A percentile compares a stretch with the other conserved stretches of the same genome.
Evolutionary conservation across 225 moss, liverwort and hornwort genomes (phyloP).

Genomic region (Polytrichum formosum): DNA sequence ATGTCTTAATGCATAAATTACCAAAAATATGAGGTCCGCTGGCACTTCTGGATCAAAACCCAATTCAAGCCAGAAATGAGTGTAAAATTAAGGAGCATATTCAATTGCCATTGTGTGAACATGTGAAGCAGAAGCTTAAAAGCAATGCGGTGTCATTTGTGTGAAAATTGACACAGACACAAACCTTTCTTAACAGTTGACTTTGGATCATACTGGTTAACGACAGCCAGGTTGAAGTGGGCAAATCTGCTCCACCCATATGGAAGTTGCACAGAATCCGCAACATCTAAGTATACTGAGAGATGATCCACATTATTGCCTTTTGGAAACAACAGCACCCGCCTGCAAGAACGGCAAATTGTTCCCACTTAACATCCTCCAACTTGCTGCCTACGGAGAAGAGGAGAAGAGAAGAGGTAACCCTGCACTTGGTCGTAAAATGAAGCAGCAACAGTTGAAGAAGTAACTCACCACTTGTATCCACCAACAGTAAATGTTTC

Average conservation of each 20-base stretch:
- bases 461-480: slow-evolving; percentile 80
- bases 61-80: too few relatives aligned
- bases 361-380: neutral
- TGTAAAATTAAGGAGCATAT: too few relatives aligned
- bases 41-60: too few relatives aligned
- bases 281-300: slow-evolving; percentile 99
- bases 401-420: neutral
- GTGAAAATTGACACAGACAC: slow-evolving; percentile 2
- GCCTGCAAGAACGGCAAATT: slow-evolving; percentile 60
- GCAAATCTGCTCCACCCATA: slow-evolving; percentile 99
- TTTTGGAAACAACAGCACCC: slow-evolving; percentile 96
- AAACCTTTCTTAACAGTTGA: slow-evolving; percentile 97
- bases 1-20: too few relatives aligned
- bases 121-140: too few relatives aligned
- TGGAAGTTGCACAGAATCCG: slow-evolving; percentile 89
- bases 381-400: neutral
- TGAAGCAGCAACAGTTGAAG: too few relatives aligned
- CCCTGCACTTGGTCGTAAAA: too few relatives aligned
- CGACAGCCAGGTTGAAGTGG: slow-evolving; percentile 96
- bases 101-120: too few relatives aligned
- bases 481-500: slow-evolving; percentile 98
- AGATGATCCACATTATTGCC: slow-evolving; percentile 99
- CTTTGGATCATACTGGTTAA: slow-evolving; percentile 93
- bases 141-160: too few relatives aligned
- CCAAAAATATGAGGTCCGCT: too few relatives aligned